Conservation (phyloP, 192 early-diverging fungal species). For the Obelidium mucronatum region DNA sequence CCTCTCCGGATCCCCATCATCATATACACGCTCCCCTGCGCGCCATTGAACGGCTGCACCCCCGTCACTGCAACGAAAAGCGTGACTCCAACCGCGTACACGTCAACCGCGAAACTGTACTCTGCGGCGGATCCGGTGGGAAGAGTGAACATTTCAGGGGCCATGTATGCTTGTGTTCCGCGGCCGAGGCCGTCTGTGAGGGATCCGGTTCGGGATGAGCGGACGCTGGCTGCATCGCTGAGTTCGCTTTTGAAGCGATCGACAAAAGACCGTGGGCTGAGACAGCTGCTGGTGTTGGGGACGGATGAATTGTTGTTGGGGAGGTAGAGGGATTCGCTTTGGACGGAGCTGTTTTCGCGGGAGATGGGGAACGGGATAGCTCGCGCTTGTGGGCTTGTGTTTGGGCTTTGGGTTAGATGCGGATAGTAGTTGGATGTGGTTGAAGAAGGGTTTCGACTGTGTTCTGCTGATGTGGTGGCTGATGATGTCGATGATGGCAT, state of each 20-base stretch:
- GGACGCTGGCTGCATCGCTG: not conserved
- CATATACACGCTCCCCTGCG: constrained; percentile 44
- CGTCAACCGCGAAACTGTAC: constrained; percentile 59
- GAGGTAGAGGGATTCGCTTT: not conserved
- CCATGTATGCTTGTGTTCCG: constrained; percentile 57
- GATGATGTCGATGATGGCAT: not conserved
- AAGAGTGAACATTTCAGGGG: constrained; percentile 47
- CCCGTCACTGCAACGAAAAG: constrained; percentile 53
- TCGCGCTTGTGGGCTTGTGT: not conserved
- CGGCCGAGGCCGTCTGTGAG: constrained; percentile 53
- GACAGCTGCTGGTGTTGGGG: no score
- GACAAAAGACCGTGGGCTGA: not conserved
- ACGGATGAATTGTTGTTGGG: not conserved
- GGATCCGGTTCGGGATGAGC: constrained; percentile 28
- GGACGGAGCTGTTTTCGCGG: not conserved
- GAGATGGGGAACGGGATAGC: not conserved
- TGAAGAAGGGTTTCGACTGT: not conserved
- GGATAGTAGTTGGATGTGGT: not conserved
- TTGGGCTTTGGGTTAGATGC: constrained; percentile 8
- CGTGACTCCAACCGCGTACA: constrained; percentile 58
- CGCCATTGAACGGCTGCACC: constrained; percentile 47
- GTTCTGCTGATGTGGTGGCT: not conserved
- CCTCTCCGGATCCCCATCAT: constrained; percentile 52
- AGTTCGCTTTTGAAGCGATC: constrained; percentile 11
- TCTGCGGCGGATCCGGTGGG: constrained; percentile 2